A percentile compares a stretch with the other conserved stretches of the same genome.
These are phyloP conservation scores for Talaromyces sp. DNA, from an alignment of 2,329 filamentous ascomycete species.

Conservation along the genomic window DNA sequence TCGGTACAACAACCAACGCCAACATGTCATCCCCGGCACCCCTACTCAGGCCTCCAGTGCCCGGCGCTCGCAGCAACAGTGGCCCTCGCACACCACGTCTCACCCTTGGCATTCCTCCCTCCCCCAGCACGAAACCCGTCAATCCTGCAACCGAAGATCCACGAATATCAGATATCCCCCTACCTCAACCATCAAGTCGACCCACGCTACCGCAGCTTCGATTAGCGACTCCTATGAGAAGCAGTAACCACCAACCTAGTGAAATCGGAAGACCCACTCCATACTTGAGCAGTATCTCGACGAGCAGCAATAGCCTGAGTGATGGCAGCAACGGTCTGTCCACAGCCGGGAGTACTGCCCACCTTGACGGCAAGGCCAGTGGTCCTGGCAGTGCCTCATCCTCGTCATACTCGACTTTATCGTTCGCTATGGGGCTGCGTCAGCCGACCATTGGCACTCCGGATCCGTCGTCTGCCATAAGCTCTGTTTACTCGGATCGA, in stretches of 20 bases:
- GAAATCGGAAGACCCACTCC: constrained; percentile 1
- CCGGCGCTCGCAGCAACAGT: constrained; percentile 58
- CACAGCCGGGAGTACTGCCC: constrained; percentile 74
- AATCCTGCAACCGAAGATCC: constrained; percentile 44
- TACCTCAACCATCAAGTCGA: constrained; percentile 38
- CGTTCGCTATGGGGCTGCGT: constrained; percentile 68
- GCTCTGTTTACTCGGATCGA: constrained; percentile 50
- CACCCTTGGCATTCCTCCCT: constrained; percentile 84
- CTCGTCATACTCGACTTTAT: constrained; percentile 78
- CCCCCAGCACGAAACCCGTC: constrained; percentile 74
- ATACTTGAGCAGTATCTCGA: neutral
- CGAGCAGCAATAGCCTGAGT: neutral
- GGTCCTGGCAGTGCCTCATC: constrained; percentile 79
- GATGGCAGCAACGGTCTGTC: constrained; percentile 54
- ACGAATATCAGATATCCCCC: constrained; percentile 34
- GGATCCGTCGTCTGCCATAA: constrained; percentile 83
- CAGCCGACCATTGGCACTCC: constrained; percentile 61
- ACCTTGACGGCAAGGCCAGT: constrained; percentile 65
- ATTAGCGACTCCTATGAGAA: constrained; percentile 80
- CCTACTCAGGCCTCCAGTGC: constrained; percentile 76
- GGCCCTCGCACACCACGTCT: constrained; percentile 68
- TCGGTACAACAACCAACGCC: constrained; percentile 12
- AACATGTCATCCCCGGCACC: constrained; percentile 73
- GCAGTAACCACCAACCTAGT: constrained; percentile 46
- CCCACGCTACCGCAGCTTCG: constrained; percentile 73